Evolutionary conservation across 2,329 filamentous ascomycete genomes (phyloP), one percentile per base, ranked within the genome.

Genomic region (Clarireedia homoeocarpa): DNA sequence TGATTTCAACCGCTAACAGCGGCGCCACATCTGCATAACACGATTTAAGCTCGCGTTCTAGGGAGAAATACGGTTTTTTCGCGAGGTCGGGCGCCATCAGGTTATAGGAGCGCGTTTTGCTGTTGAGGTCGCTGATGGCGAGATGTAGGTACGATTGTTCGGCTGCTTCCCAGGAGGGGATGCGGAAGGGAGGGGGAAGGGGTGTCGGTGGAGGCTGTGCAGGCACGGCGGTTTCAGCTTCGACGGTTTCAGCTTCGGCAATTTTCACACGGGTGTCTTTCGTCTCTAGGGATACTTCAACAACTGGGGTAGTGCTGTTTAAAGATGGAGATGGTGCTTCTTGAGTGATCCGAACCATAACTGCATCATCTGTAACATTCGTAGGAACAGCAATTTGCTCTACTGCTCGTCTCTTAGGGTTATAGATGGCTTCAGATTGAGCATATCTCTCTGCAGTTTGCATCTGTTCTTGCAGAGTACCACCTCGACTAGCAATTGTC

Each of bases 11-110:
- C 0, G 90, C 82, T 4, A 97, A 71, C 48, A 79, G 75, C 0
- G 90, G 90, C 6, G 92, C 92, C 1, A 95, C 85, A 58, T 96
- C 91, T 0, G 90, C 87, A 67, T 85, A 97, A 69, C 91, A 96
- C 2, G 81, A 77, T 30, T 78, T 79, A 15, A 97, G 77, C 72
- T 99, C 94, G 49, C 92, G 83, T 46, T 91, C 82, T 6, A 97
- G 81, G 2, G 79, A 85, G 67, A 90, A 91, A 71, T 97, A 97
- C 0, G 92, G 89, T 71, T 96, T 96, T 72, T 94, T 95, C 2
- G 92, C 91, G 1, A 96, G 78, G 54, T 90, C 86, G 0, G 94
- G 94, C 0, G 94, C 92, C 84, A 95, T 92, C 3, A 97, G 81
- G 65, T 97, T 97, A 75, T 99, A 99, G 14, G 88, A 88, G 26